Base-by-base conservation (phyloP, 2,329 filamentous ascomycete genomes). In the Fusarium bulbicola region DNA sequence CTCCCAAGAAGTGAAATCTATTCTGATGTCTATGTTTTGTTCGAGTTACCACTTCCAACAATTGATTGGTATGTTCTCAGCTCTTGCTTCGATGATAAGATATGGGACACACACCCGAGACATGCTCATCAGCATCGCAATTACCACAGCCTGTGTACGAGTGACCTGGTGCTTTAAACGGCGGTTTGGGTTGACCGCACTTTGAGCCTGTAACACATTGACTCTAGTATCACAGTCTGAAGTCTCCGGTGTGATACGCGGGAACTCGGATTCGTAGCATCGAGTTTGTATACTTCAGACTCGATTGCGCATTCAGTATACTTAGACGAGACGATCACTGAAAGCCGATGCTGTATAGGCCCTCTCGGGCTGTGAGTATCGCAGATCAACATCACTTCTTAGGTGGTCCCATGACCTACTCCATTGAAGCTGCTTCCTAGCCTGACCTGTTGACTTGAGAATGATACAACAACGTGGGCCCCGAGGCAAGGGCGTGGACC, bases 221-320 rank as follows among this genome's bases (percentile, higher is more conserved):
- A 13, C 15, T 62, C 46, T 59, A 43, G 39, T 65, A 68, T 57
- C 66, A 66, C 59, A 40, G 46, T 43, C n/a, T 65, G 45, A 66
- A 57, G 57, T 57, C 60, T 70, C 68, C 56, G 45, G 40, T 15
- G 59, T 65, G 65, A 37, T 39, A 69, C 52, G 49, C 34, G 37
- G 30, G 39, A 50, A 49, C 58, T 49, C 67, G n/a, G 45, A 20
- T 36, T 45, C 18, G 16, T 28, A 28, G 37, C 21, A 39, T 54
- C 16, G 32, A 47, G 49, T 52, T n/a, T 53, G 40, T 60, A 43
- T 52, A 18, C 28, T 34, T 30, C 36, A 61, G 26, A 28, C 39
- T 34, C 39, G 52, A 34, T 50, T 65, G 37, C 53, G 34, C 28
- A 37, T 28, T 26, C 26, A 58, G 28, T 54, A 24, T 58, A 32